A percentile compares a stretch with the other conserved stretches of the same genome.
Conservation (phyloP, 495 filamentous ascomycete genomes). For the Clavariopsis aquatica region DNA sequence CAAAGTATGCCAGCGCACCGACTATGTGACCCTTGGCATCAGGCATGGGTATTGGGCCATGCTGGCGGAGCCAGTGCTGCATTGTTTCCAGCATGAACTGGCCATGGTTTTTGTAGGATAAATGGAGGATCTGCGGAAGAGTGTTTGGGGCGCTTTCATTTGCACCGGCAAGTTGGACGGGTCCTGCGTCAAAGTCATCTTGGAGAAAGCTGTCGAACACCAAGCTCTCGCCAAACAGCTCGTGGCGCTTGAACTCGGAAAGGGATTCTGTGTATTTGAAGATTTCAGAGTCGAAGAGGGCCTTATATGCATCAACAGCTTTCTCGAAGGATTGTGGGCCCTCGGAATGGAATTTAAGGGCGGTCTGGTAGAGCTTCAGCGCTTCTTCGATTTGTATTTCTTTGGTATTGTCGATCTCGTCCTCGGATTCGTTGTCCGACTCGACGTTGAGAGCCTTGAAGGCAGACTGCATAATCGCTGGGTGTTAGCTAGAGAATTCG, state of each 20-base stretch:
- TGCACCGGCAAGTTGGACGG: conserved; percentile 47
- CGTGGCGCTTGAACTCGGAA: conserved; percentile 70
- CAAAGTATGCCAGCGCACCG: conserved; percentile 56
- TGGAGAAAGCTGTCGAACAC: conserved; percentile 49
- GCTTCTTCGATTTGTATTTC: conserved; percentile 98
- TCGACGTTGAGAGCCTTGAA: conserved; percentile 90
- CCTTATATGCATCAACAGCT: conserved; percentile 79
- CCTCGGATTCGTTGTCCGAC: conserved; percentile 83
- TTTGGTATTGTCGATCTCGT: conserved; percentile 91
- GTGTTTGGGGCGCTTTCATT: conserved; percentile 72
- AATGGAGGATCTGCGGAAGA: conserved; percentile 83
- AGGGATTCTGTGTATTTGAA: conserved; percentile 85
- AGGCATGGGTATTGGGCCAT: conserved; percentile 22
- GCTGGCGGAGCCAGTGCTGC: conserved; percentile 53
- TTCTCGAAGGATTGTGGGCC: conserved; percentile 73
- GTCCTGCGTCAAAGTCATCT: conserved; percentile 37
- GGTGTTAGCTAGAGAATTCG: neutral
- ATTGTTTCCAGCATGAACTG: conserved; percentile 82
- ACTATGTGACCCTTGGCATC: conserved; percentile 37
- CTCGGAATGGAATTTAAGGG: conserved; percentile 88
- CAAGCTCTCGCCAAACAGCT: conserved; percentile 59
- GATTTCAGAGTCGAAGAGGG: conserved; percentile 86
- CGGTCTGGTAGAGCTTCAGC: conserved; percentile 89
- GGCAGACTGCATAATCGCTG: conserved; percentile 47
- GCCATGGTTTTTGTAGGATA: conserved; percentile 93